A percentile compares a stretch with the other conserved stretches of the same genome.
These are phyloP conservation scores for Tolypocladium guangdongense DNA, from an alignment of 2,329 filamentous ascomycete genomes.

Conservation along the genomic window DNA sequence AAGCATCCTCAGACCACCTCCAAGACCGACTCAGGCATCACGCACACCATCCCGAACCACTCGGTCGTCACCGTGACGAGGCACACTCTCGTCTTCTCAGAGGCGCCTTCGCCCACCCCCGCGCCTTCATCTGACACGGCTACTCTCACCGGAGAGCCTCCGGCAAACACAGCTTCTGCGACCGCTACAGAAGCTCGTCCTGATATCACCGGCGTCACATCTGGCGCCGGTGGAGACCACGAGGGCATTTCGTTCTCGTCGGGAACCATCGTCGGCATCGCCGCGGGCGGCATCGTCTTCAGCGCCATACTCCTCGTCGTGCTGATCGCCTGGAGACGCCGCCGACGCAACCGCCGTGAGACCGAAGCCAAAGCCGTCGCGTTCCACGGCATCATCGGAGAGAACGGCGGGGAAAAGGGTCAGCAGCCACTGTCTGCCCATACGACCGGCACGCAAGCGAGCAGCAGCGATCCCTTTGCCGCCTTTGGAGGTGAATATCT, in stretches of 20 bases:
- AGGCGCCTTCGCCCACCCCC: conserved; percentile 11
- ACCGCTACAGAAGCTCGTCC: not conserved
- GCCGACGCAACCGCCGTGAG: conserved; percentile 7
- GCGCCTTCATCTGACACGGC: not conserved
- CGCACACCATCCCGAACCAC: conserved; percentile 23
- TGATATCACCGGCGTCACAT: not conserved
- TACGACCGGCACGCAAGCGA: conserved; percentile 13
- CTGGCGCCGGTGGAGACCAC: not conserved
- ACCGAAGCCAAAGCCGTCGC: not conserved
- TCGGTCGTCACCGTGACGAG: conserved; percentile 22
- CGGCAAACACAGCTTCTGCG: not conserved
- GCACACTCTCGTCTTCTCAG: conserved; percentile 20
- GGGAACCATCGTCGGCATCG: conserved; percentile 22
- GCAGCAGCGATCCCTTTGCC: conserved; percentile 26
- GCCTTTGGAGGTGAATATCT: conserved; percentile 31
- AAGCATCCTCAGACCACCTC: not conserved
- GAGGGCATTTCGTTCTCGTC: conserved; percentile 9
- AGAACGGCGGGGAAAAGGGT: conserved; percentile 15
- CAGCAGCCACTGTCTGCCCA: conserved; percentile 14
- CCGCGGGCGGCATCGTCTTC: conserved; percentile 16
- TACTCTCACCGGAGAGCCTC: not conserved
- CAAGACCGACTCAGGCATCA: conserved; percentile 23
- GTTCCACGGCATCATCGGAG: conserved; percentile 5
- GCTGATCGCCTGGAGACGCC: conserved; percentile 8
- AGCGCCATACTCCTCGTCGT: conserved; percentile 15